Evolutionary conservation across 768 basidiomycete genomes (phyloP).

Genomic region (Mycena filopes): DNA sequence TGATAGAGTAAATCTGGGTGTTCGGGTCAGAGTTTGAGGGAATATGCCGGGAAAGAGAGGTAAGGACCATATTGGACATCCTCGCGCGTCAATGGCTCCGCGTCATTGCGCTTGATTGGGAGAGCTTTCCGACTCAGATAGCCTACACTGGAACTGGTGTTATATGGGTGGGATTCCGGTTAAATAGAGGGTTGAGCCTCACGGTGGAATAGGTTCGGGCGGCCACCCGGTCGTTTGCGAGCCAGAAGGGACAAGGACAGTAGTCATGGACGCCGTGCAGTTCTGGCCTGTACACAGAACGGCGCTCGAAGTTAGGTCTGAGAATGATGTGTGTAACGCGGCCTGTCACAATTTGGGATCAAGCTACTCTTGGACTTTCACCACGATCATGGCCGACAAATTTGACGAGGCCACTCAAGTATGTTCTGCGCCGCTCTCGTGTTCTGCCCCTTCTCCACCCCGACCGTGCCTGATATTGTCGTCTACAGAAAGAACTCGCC

Average conservation of each 20-base stretch:
- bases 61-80: constrained; percentile 78
- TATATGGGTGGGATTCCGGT: constrained; percentile 22
- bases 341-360: too few species aligned
- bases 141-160: constrained; percentile 53
- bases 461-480: constrained; percentile 16
- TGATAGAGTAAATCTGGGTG: constrained; percentile 69
- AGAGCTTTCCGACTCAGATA: constrained; percentile 76
- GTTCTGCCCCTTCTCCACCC: background rate
- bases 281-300: too few species aligned
- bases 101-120: constrained; percentile 85
- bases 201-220: constrained; percentile 66
- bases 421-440: constrained; percentile 29
- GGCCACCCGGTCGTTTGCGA: constrained; percentile 46
- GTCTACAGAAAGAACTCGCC: constrained; percentile 80
- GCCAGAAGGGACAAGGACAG: constrained; percentile 21
- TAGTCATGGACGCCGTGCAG: constrained; percentile 18
- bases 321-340: background rate
- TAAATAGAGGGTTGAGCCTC: constrained; percentile 38
- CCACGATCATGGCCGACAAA: constrained; percentile 64
- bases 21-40: constrained; percentile 9
- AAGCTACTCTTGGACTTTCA: too few species aligned
- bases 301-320: too few species aligned
- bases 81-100: constrained; percentile 82
- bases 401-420: constrained; percentile 88
- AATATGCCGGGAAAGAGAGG: background rate